These are phyloP conservation scores for Isoetes taiwanensis DNA, from an alignment of 75 land plant species.

Conservation along the genomic window DNA sequence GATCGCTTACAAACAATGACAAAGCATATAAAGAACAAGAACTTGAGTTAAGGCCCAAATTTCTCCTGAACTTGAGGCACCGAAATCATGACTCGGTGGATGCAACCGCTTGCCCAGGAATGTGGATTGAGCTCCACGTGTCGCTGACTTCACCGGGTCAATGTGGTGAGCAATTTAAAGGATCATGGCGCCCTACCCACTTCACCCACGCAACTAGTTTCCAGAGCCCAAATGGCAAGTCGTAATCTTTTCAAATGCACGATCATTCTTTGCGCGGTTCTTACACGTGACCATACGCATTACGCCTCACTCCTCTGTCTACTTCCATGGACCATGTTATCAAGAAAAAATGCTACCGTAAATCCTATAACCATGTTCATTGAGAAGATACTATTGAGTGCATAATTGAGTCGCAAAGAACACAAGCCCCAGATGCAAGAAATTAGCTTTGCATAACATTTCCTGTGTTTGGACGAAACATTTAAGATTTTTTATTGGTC, in stretches of 20 bases:
- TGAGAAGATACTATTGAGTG: constrained; percentile 55
- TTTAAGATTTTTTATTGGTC: no score
- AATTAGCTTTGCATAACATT: no score
- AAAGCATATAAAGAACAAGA: no score
- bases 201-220: constrained; percentile 37
- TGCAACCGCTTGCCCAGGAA: no score
- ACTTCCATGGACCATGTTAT: constrained; percentile 78
- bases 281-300: constrained; percentile 38
- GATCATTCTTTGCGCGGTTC: constrained; percentile 23
- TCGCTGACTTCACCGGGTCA: no score
- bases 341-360: constrained; percentile 50
- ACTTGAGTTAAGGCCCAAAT: no score
- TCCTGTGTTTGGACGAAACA: background rate
- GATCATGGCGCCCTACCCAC: constrained; percentile 55
- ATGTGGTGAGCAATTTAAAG: no score
- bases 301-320: constrained; percentile 59
- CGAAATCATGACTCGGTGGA: no score
- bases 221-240: constrained; percentile 34
- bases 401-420: constrained; percentile 44
- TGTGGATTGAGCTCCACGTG: no score
- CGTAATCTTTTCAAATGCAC: constrained; percentile 35
- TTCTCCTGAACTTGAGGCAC: no score
- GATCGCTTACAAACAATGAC: no score
- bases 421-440: background rate
- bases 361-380: constrained; percentile 69